phyloP scores from a whole-genome alignment of 2,329 filamentous ascomycete species.

The Coccinonectria pachysandricola region DNA sequence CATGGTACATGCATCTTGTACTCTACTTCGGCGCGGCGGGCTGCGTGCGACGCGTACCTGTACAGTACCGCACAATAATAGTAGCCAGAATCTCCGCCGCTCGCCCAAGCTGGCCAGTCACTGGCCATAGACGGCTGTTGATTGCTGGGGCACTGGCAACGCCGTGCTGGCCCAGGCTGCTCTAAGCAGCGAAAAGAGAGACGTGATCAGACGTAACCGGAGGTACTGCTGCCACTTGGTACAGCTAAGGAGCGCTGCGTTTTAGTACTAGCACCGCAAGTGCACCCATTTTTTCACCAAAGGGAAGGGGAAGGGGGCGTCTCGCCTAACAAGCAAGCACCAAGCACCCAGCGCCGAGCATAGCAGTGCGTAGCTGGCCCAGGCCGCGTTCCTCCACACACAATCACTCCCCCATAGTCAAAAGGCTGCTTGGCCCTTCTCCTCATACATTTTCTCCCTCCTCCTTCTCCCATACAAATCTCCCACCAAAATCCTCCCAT shows the following conservation, averaged over 20 bases:
- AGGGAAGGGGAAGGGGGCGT: conserved; percentile 10
- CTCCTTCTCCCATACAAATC: conserved; percentile 53
- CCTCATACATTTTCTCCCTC: conserved; percentile 44
- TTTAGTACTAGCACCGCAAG: conserved; percentile 9
- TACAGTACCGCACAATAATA: conserved; percentile 29
- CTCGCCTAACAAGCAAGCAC: conserved; percentile 18
- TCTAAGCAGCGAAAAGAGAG: conserved; percentile 1
- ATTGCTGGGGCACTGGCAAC: conserved; percentile 12
- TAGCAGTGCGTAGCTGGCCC: conserved; percentile 19
- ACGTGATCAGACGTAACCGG: conserved; percentile 3
- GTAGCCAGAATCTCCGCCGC: conserved; percentile 13
- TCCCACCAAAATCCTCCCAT: conserved; percentile 44
- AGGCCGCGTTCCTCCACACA: conserved; percentile 27
- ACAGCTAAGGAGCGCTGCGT: too few relatives aligned
- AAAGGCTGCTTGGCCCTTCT: conserved; percentile 46
- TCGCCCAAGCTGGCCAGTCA: conserved; percentile 9
- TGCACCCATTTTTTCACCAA: conserved; percentile 20
- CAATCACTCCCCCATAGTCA: conserved; percentile 57
- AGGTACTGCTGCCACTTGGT: conserved; percentile 2
- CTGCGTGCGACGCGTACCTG: conserved; percentile 23
- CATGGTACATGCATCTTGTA: conserved; percentile 25
- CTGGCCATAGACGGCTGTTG: conserved; percentile 12
- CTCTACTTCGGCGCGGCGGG: conserved; percentile 25
- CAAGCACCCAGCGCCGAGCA: conserved; percentile 17
- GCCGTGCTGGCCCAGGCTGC: conserved; percentile 4